Base-by-base conservation (phyloP, 1,284 basidiomycete genomes). In the Ganoderma multipileum region DNA sequence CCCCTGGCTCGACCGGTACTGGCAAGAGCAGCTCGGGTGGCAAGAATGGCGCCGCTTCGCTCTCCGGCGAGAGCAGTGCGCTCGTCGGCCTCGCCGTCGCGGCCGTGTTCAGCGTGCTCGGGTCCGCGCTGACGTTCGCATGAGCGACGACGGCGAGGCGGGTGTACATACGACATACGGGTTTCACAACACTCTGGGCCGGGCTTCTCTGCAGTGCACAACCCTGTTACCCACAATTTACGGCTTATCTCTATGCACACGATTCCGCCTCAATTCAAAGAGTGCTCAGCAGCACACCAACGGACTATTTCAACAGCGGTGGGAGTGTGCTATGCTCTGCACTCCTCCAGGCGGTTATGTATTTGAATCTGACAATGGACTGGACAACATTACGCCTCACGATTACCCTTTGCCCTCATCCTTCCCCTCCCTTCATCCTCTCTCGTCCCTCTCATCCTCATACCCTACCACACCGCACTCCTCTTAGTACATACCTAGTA, bases 11-110 rank as follows among this genome's bases (percentile, higher is more conserved):
- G 41, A 69, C 71, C 58, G 72, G 75, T n/a, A 75, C 79, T 23
- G 73, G 78, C 42, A 16, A 5, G 12, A 54, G 74, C 61, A 47
- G 70, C 26, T 67, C 58, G 41, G 72, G 67, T 26, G 61, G 58
- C 39, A 61, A 42, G 52, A 61, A 61, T 33, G 61, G 38, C 2
- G 59, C 59, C 7, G 59, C 74, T 42, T 65, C 73, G 42, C 58
- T 77, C 41, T 75, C 60, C 26, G 63, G 75, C 61, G 81, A 83
- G 66, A 68, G 73, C 39, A 81, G 81, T 61, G 82, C 81, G 7
- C 63, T 88, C 41, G 66, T 84, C 14, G 83, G 87, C 26, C 76
- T 87, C 72, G 75, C 78, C 26, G 66, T 82, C 23, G 78, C 87
- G 70, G 77, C 81, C 16, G 70, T 73, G 36, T 71, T 79, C 70